Evolutionary conservation across 2,329 filamentous ascomycete genomes (phyloP), one percentile per base, ranked within the genome.

Genomic region (Pseudopyricularia javanii): DNA sequence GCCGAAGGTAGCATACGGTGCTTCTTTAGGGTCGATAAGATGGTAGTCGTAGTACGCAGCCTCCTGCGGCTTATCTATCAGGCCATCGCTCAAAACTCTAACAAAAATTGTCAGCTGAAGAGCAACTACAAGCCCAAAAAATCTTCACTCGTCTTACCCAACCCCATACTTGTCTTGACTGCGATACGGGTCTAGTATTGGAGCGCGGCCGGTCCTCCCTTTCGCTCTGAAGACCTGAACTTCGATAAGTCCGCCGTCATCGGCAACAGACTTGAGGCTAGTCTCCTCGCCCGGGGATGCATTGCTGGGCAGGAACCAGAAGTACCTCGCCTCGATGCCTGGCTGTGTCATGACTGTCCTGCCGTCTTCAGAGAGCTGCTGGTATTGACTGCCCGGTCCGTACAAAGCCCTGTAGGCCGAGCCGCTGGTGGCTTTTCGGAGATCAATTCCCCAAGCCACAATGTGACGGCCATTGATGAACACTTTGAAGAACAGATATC

Each of bases 231-330:
- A 79, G 9, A 73, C 71, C 34, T 70, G 69, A 3, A 81, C 62
- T 56, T 80, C 75, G 49, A 82, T 76, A 2, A 79, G 59, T 2
- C 78, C 78, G 11, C 78, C 78, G 58, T 81, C 74, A 49, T 74
- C 69, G 8, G 74, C 75, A 3, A 70, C 64, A 2, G 70, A 69
- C 40, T 63, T 62, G 22, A 63, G 58, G 9, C 66, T 62, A 3
- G 64, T 60, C 7, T 63, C 61, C 28, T 50, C 32, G 7, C 65
- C 64, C 7, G 24, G 7, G 24, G 8, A 26, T 22, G 20, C 40
- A 7, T 3, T 20, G 14, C 8, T 22, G 24, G 40, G 12, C 43
- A 74, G 68, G 55, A 79, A 80, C 49, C 70, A 67, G 57, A 82
- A 80, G 54, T 70, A 70, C 30, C 76, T 67, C 6, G 68, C 66